These are phyloP conservation scores for Paecilomyces formosus DNA, from an alignment of 2,329 filamentous ascomycete species.

Conservation along the genomic window DNA sequence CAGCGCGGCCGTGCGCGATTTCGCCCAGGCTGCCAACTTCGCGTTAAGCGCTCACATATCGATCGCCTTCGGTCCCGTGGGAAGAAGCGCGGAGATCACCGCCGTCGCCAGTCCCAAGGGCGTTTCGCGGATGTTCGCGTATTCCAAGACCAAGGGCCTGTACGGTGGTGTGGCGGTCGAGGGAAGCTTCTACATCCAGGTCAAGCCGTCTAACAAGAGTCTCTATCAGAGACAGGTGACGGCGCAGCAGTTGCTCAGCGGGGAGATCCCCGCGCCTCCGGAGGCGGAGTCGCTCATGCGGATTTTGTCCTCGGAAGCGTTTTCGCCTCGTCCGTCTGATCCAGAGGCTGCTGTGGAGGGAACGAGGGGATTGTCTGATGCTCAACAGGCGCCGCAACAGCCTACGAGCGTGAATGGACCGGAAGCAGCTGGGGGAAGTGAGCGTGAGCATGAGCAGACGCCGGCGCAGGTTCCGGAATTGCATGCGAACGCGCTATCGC, in stretches of 20 bases:
- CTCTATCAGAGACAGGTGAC: slow-evolving; percentile 71
- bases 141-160: slow-evolving; percentile 83
- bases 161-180: slow-evolving; percentile 83
- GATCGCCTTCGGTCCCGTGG: slow-evolving; percentile 75
- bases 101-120: slow-evolving; percentile 74
- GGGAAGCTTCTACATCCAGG: slow-evolving; percentile 74
- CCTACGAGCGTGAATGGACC: too few relatives aligned
- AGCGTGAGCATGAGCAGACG: too few relatives aligned
- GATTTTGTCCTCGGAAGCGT: slow-evolving; percentile 54
- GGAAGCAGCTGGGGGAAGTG: too few relatives aligned
- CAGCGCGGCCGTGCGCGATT: slow-evolving; percentile 68
- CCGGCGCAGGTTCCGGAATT: too few relatives aligned
- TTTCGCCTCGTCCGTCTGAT: slow-evolving; percentile 24
- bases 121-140: slow-evolving; percentile 76
- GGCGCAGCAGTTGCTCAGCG: slow-evolving; percentile 65
- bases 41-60: slow-evolving; percentile 83
- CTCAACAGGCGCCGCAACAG: too few relatives aligned
- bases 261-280: slow-evolving; percentile 61
- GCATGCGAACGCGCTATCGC: too few relatives aligned
- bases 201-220: slow-evolving; percentile 82
- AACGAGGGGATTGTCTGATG: not conserved
- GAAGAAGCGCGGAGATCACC: slow-evolving; percentile 78
- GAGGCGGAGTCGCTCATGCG: slow-evolving; percentile 68
- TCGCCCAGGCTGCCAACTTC: slow-evolving; percentile 72
- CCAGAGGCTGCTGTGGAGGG: slow-evolving; percentile 57